These are phyloP conservation scores for Microbotryum intermedium DNA, from an alignment of 1,284 basidiomycete species.

Conservation along the genomic window DNA sequence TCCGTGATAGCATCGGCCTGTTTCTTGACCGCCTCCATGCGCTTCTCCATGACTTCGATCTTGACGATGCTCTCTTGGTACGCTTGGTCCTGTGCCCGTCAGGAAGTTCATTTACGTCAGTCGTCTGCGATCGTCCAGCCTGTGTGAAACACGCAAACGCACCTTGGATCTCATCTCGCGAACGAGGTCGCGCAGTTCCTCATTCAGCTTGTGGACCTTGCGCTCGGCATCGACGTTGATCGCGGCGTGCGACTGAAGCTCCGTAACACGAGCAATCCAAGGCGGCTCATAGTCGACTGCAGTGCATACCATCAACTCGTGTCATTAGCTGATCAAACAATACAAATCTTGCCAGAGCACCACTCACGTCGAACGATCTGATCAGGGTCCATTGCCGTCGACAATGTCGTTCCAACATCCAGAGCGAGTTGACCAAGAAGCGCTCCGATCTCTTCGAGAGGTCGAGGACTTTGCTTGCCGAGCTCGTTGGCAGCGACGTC, in stretches of 20 bases:
- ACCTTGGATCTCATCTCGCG: slow-evolving; percentile 63
- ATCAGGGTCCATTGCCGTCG: slow-evolving; percentile 62
- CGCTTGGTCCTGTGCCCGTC: slow-evolving; percentile 70
- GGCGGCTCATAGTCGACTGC: slow-evolving; percentile 69
- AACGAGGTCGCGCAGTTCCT: slow-evolving; percentile 77
- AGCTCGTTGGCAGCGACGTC: slow-evolving; percentile 63
- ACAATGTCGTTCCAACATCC: slow-evolving; percentile 61
- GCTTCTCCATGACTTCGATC: slow-evolving; percentile 86
- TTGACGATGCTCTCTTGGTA: slow-evolving; percentile 84
- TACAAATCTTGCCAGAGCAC: neutral
- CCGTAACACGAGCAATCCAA: slow-evolving; percentile 78
- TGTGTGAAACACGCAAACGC: slow-evolving; percentile 13
- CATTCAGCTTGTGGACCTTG: slow-evolving; percentile 71
- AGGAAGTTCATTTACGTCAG: too few species aligned
- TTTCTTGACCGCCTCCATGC: slow-evolving; percentile 81
- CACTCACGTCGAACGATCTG: slow-evolving; percentile 65
- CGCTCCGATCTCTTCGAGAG: slow-evolving; percentile 59
- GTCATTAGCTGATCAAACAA: neutral
- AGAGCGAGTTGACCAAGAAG: slow-evolving; percentile 60
- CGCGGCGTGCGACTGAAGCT: slow-evolving; percentile 71
- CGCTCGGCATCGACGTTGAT: slow-evolving; percentile 87
- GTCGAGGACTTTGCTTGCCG: slow-evolving; percentile 53
- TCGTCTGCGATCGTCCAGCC: neutral
- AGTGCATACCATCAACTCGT: neutral
- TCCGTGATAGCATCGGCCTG: slow-evolving; percentile 68